phyloP scores from a whole-genome alignment of 306 rosid genomes.

The Oemleria cerasiformis region DNA sequence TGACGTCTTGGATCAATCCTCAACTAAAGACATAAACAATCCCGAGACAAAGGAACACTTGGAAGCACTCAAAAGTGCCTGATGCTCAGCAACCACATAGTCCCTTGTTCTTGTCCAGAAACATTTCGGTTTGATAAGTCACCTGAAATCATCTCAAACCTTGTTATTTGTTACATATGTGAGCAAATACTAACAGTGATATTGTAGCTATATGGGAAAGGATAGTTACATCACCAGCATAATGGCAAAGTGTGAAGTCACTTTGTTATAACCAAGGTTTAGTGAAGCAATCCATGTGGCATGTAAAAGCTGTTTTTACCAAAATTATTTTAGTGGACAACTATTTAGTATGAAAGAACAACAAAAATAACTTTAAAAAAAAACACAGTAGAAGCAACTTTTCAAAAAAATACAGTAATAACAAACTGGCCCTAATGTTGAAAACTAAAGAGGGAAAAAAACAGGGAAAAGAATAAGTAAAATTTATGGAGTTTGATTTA shows the following conservation, averaged over 20 bases:
- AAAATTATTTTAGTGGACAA: too few relatives aligned
- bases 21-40: constrained; percentile 68
- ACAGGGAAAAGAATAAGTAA: too few relatives aligned
- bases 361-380: too few relatives aligned
- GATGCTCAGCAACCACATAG: constrained; percentile 98
- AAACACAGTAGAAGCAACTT: too few relatives aligned
- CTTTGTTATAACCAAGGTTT: constrained; percentile 87
- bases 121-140: constrained; percentile 92
- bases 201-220: background rate
- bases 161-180: constrained; percentile 11
- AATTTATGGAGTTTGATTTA: too few relatives aligned
- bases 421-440: too few relatives aligned
- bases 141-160: constrained; percentile 53
- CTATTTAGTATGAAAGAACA: too few relatives aligned
- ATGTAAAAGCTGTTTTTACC: too few relatives aligned
- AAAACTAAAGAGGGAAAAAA: too few relatives aligned
- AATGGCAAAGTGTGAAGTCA: constrained; percentile 97
- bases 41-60: constrained; percentile 73
- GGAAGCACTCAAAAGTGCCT: constrained; percentile 81
- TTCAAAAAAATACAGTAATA: too few relatives aligned
- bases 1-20: constrained; percentile 88
- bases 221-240: constrained; percentile 98
- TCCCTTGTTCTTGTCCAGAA: constrained; percentile 99
- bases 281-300: too few relatives aligned
- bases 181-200: constrained; percentile 7